phyloP scores from a whole-genome alignment of 192 early-diverging fungal genomes.

The Mortierella antarctica region DNA sequence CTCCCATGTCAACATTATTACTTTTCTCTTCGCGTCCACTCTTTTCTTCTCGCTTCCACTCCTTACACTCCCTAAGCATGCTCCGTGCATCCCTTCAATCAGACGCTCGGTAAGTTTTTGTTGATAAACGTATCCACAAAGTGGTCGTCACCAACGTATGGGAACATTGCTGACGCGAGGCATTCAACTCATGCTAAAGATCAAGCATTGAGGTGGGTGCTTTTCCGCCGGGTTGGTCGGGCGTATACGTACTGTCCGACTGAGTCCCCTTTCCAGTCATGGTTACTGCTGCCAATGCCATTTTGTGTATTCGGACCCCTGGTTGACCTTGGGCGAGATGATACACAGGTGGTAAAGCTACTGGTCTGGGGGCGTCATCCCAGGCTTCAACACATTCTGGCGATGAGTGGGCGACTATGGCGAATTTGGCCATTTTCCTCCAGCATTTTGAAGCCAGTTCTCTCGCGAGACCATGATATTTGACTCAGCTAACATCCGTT shows the following conservation, averaged over 20 bases:
- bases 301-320: conserved; percentile 24
- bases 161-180: conserved; percentile 36
- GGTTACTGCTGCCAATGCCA: conserved; percentile 38
- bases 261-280: conserved; percentile 42
- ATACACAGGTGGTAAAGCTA: conserved; percentile 25
- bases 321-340: conserved; percentile 24
- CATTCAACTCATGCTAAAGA: conserved; percentile 22
- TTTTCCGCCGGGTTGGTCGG: conserved; percentile 30
- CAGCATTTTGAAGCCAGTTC: too few relatives aligned
- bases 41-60: too few relatives aligned
- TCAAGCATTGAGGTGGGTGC: conserved; percentile 32
- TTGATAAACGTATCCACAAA: too few relatives aligned
- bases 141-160: not conserved
- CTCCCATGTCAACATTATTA: not conserved
- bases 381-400: not conserved
- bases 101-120: too few relatives aligned
- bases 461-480: too few relatives aligned
- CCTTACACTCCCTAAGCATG: too few relatives aligned
- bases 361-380: conserved; percentile 2
- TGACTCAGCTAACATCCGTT: too few relatives aligned
- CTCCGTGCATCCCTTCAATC: too few relatives aligned
- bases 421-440: too few relatives aligned
- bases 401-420: not conserved
- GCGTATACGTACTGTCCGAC: conserved; percentile 33
- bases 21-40: too few relatives aligned